Evolutionary conservation across 805 yeast genomes (phyloP), one percentile per base, ranked within the genome.

Genomic region (Suhomyces pyralidae): DNA sequence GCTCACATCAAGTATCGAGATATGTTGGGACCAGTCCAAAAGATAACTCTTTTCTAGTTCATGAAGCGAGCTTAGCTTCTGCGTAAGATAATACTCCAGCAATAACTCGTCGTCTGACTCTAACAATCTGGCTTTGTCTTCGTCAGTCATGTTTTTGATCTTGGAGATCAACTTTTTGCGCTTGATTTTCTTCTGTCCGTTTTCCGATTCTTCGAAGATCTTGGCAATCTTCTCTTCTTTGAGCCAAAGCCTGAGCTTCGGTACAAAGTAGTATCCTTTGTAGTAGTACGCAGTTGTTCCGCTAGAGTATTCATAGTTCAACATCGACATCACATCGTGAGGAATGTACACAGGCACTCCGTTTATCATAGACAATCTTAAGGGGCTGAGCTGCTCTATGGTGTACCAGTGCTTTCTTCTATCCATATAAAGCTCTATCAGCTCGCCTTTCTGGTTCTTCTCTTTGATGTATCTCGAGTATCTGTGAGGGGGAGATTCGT

Each of bases 391-490:
- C 45, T 54, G 65, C 44, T 63, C 67, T 44, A 60, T 62, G 43
- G 55, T 58, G 22, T 61, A 51, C 69, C 70, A 68, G 53, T 69
- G 73, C 55, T 66, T 69, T 54, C 72, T 58, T 51, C 73, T 53
- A 54, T 68, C 72, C 69, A 66, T 65, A 50, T 66, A 68, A 38
- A 64, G 55, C 51, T 64, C 63, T 12, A 61, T 58, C 3, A 57
- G 30, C 46, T 57, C 61, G 7, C 55, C 59, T 14, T 60, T 55
- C n/a, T 61, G 26, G 14, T 61, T 55, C 38, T 63, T 61, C 22
- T 51, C 48, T 48, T 58, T 61, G 45, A 66, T 51, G 49, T 53
- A 49, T 15, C 34, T 50, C 17, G 54, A 54, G 50, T 62, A 67
- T 45, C 58, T 61, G 7, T 58, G 53, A 3, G 65, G 66, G 1